A percentile compares a stretch with the other conserved stretches of the same genome.
Conservation (phyloP, 106 monocot species). For the Amphibolis antarctica region DNA sequence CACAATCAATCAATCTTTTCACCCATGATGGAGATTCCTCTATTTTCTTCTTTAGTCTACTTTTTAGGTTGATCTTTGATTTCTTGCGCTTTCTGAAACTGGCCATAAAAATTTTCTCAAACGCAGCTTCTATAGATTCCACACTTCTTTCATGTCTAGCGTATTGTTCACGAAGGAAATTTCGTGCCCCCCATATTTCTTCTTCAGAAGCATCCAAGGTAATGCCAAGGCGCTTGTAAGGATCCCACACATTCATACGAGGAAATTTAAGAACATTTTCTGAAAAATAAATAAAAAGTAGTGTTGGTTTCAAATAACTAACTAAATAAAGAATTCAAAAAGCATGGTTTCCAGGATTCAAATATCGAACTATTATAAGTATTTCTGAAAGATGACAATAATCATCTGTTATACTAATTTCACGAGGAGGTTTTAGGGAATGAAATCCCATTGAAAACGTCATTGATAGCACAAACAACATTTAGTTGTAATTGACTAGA, state of each 20-base stretch:
- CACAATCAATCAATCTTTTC: constrained; percentile 47
- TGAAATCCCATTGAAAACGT: too few relatives aligned
- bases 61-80: constrained; percentile 87
- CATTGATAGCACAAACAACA: too few relatives aligned
- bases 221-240: constrained; percentile 83
- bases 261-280: constrained; percentile 59
- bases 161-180: constrained; percentile 84
- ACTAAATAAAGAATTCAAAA: not conserved
- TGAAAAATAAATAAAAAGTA: constrained; percentile 16
- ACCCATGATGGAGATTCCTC: constrained; percentile 96
- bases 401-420: too few relatives aligned
- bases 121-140: constrained; percentile 90
- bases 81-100: constrained; percentile 76
- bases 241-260: constrained; percentile 68
- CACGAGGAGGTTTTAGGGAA: too few relatives aligned
- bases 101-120: constrained; percentile 80
- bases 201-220: constrained; percentile 84
- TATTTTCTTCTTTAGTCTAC: constrained; percentile 62
- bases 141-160: constrained; percentile 66
- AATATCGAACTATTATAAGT: not conserved
- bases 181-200: constrained; percentile 70
- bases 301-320: not conserved
- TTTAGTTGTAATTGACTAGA: too few relatives aligned
- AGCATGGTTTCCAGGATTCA: not conserved
- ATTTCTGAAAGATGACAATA: too few relatives aligned